phyloP scores from a whole-genome alignment of 2,329 filamentous ascomycete genomes.

The Emergomyces orientalis region DNA sequence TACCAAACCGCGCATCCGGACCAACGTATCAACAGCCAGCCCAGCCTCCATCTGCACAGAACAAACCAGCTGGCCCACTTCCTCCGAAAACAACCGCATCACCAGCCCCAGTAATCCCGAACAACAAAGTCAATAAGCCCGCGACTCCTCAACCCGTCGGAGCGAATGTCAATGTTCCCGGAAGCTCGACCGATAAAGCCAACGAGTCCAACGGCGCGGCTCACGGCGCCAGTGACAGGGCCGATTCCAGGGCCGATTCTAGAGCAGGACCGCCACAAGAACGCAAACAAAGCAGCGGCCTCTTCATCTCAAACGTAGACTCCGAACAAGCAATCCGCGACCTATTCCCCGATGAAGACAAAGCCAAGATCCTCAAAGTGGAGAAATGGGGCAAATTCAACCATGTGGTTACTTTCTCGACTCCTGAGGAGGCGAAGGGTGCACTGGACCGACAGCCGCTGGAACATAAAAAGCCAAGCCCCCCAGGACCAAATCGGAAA shows the following conservation, averaged over 20 bases:
- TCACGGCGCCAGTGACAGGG: constrained; percentile 34
- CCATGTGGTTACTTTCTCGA: constrained; percentile 75
- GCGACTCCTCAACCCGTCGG: constrained; percentile 40
- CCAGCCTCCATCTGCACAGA: constrained; percentile 22
- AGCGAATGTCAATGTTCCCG: constrained; percentile 19
- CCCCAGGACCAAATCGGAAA: constrained; percentile 61
- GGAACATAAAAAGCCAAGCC: constrained; percentile 63
- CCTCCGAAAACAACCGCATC: constrained; percentile 24
- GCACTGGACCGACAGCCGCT: constrained; percentile 66
- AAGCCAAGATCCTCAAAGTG: constrained; percentile 66
- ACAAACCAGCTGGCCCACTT: constrained; percentile 25
- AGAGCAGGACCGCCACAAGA: constrained; percentile 30
- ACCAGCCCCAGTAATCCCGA: constrained; percentile 36
- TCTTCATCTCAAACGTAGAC: constrained; percentile 83
- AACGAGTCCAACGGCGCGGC: constrained; percentile 43
- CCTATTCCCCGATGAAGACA: constrained; percentile 75
- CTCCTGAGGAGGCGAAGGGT: constrained; percentile 65
- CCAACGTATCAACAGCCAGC: constrained; percentile 27
- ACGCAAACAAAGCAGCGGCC: constrained; percentile 63
- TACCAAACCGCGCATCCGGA: constrained; percentile 21
- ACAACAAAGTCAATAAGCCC: constrained; percentile 43
- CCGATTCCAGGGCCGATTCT: constrained; percentile 43
- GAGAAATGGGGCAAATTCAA: constrained; percentile 61
- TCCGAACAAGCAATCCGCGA: constrained; percentile 74
- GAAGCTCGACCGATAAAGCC: constrained; percentile 30